phyloP scores from a whole-genome alignment of 495 filamentous ascomycete species.

The Daldinia decipiens region DNA sequence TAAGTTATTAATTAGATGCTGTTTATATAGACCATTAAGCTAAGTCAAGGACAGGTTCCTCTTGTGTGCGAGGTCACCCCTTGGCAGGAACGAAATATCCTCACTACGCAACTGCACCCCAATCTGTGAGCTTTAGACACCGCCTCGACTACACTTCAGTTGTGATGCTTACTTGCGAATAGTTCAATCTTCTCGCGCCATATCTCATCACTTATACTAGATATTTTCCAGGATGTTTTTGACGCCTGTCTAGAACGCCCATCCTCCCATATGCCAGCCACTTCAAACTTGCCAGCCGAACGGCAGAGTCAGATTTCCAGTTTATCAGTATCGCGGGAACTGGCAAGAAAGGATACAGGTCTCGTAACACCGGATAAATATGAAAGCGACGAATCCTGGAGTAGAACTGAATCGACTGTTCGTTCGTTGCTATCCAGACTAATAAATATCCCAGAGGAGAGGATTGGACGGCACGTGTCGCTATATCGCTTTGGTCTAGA shows the following conservation, averaged over 20 bases:
- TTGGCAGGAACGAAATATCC: conserved; percentile 49
- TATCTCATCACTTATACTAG: conserved; percentile 54
- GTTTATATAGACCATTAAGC: neutral
- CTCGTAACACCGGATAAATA: neutral
- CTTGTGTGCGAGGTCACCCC: conserved; percentile 76
- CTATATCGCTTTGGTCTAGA: conserved; percentile 90
- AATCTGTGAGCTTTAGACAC: conserved; percentile 46
- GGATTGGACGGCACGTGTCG: conserved; percentile 68
- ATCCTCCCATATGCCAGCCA: conserved; percentile 41
- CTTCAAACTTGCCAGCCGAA: conserved; percentile 17
- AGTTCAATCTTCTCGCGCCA: conserved; percentile 55
- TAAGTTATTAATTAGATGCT: conserved; percentile 48
- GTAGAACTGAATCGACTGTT: conserved; percentile 58
- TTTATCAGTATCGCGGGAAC: conserved; percentile 12
- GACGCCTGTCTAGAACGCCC: conserved; percentile 49
- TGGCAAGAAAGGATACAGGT: neutral
- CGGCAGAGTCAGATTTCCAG: conserved; percentile 33
- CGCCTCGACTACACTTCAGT: conserved; percentile 4
- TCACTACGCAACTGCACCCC: conserved; percentile 60
- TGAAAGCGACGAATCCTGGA: conserved; percentile 56
- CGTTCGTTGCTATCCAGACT: conserved; percentile 67
- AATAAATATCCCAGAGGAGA: conserved; percentile 58
- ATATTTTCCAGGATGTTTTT: conserved; percentile 61
- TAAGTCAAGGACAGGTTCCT: conserved; percentile 58
- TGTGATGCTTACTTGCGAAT: conserved; percentile 21